phyloP scores from a whole-genome alignment of 2,329 filamentous ascomycete species.

The Rhexocercosporidium sp. region DNA sequence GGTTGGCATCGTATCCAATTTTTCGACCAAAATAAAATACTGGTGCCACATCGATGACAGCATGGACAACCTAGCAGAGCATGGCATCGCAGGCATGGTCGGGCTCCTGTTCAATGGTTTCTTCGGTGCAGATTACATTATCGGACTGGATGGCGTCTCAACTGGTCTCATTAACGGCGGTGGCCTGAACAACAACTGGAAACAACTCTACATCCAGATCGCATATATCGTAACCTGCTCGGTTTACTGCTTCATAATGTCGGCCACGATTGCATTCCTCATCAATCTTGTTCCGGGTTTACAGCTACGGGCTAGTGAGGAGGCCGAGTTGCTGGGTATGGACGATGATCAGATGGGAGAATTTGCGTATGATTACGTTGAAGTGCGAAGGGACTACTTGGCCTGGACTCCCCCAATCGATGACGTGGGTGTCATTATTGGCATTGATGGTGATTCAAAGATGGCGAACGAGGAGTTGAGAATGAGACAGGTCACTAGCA shows the following conservation, averaged over 20 bases:
- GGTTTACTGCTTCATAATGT: constrained; percentile 74
- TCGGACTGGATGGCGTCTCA: constrained; percentile 79
- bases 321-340: constrained; percentile 86
- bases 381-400: constrained; percentile 85
- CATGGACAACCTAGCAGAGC: constrained; percentile 73
- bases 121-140: constrained; percentile 71
- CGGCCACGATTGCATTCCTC: constrained; percentile 72
- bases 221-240: constrained; percentile 72
- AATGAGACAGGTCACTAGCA: not conserved
- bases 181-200: constrained; percentile 76
- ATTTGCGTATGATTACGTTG: constrained; percentile 89
- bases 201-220: constrained; percentile 77
- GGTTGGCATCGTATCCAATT: constrained; percentile 60
- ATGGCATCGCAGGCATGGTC: constrained; percentile 71
- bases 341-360: constrained; percentile 89
- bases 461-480: not conserved
- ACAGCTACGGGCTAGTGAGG: constrained; percentile 77
- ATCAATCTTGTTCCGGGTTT: constrained; percentile 81
- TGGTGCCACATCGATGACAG: constrained; percentile 70
- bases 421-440: constrained; percentile 50
- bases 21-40: constrained; percentile 40
- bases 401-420: constrained; percentile 78
- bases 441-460: not conserved
- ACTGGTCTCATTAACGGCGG: constrained; percentile 66
- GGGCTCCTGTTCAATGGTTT: constrained; percentile 75